A percentile compares a stretch with the other conserved stretches of the same genome.
These are phyloP conservation scores for Rhodotorula paludigena DNA, from an alignment of 768 basidiomycete genomes.

Conservation along the genomic window DNA sequence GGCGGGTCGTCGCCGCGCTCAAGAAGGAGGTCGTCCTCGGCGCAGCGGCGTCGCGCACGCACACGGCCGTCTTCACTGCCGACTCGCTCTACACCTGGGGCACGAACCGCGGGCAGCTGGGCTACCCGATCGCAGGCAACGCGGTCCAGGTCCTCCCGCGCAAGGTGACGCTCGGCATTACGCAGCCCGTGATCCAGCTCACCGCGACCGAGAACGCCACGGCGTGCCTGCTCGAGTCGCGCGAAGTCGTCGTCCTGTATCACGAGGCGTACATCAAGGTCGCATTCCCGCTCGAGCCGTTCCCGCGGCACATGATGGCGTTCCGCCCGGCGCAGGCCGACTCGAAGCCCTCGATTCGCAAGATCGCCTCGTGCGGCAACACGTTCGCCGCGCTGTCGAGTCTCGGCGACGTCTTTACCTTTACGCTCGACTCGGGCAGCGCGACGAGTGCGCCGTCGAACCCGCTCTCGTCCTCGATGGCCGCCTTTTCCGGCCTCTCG, in stretches of 20 bases:
- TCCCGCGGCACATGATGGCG: constrained; percentile 67
- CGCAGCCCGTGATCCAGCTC: constrained; percentile 64
- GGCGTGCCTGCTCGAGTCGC: constrained; percentile 68
- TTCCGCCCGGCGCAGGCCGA: constrained; percentile 77
- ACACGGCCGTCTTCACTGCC: constrained; percentile 71
- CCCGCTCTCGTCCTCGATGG: not conserved
- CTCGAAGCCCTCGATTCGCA: constrained; percentile 66
- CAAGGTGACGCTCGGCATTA: constrained; percentile 66
- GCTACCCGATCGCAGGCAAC: constrained; percentile 48
- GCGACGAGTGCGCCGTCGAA: constrained; percentile 13
- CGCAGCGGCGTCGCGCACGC: constrained; percentile 76
- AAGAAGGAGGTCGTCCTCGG: constrained; percentile 74
- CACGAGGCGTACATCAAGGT: constrained; percentile 71
- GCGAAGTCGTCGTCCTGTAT: constrained; percentile 78
- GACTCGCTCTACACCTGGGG: constrained; percentile 64
- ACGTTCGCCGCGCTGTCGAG: constrained; percentile 75
- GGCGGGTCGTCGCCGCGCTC: constrained; percentile 66
- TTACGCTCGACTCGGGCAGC: constrained; percentile 51
- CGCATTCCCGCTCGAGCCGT: constrained; percentile 71
- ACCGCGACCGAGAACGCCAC: constrained; percentile 76
- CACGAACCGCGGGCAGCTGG: constrained; percentile 85
- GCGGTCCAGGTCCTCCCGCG: constrained; percentile 49
- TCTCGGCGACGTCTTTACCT: constrained; percentile 88
- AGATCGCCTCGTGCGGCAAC: constrained; percentile 72
- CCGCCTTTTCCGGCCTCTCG: not conserved